Percentiles rank a stretch among this genome's conserved stretches.
phyloP scores from a whole-genome alignment of 2,329 filamentous ascomycete genomes.

The Lachnum nothofagi region DNA sequence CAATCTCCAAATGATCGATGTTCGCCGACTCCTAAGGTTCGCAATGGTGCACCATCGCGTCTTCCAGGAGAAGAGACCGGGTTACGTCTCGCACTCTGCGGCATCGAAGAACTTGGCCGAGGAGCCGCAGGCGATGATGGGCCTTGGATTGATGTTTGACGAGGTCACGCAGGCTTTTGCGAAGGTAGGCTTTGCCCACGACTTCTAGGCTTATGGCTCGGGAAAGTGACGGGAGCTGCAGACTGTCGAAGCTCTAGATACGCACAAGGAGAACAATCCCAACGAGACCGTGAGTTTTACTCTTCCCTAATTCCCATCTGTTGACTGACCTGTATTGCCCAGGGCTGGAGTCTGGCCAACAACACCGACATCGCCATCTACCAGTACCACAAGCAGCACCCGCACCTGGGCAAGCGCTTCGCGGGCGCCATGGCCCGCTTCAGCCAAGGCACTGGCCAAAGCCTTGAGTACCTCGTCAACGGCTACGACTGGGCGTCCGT shows the following conservation, averaged over 20 bases:
- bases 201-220: too few species aligned
- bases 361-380: background rate
- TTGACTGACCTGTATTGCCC: background rate
- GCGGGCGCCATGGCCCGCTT: background rate
- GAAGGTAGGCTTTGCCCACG: slow-evolving; percentile 42
- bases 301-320: background rate
- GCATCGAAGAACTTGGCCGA: slow-evolving; percentile 19
- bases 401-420: background rate
- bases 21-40: slow-evolving; percentile 16
- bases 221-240: too few species aligned
- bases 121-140: background rate
- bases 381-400: background rate
- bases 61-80: slow-evolving; percentile 18
- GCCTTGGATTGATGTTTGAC: slow-evolving; percentile 51
- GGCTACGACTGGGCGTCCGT: background rate
- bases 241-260: slow-evolving; percentile 7
- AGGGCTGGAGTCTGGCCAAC: background rate
- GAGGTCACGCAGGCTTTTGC: slow-evolving; percentile 29
- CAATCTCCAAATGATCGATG: slow-evolving; percentile 10
- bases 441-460: background rate
- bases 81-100: slow-evolving; percentile 17
- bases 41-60: slow-evolving; percentile 19
- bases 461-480: background rate
- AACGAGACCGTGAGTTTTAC: background rate
- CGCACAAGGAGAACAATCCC: background rate